Conservation (phyloP, 2,329 filamentous ascomycete species). For the Sclerotinia minor region DNA sequence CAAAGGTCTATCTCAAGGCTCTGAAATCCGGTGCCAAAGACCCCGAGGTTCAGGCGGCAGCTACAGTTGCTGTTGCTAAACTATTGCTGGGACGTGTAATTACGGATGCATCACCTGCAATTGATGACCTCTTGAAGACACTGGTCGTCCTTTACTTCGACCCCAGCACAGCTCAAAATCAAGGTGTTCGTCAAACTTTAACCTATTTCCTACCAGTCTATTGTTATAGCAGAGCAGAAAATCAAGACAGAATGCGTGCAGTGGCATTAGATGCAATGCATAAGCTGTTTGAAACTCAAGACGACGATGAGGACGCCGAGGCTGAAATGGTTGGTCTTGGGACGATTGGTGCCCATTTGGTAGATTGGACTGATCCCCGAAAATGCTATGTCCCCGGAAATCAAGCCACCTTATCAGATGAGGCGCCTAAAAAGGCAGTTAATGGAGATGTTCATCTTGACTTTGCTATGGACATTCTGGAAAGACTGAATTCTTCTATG, state of each 20-base stretch:
- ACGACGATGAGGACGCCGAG: slow-evolving; percentile 73
- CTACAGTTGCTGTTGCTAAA: slow-evolving; percentile 80
- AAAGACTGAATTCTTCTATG: slow-evolving; percentile 66
- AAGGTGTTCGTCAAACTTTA: slow-evolving; percentile 79
- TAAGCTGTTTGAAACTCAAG: slow-evolving; percentile 69
- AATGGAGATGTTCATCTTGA: slow-evolving; percentile 79
- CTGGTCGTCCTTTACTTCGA: slow-evolving; percentile 88
- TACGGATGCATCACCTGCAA: slow-evolving; percentile 60
- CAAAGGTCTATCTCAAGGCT: slow-evolving; percentile 80
- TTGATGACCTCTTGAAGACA: slow-evolving; percentile 75
- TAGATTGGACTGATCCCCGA: slow-evolving; percentile 94
- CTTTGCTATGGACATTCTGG: slow-evolving; percentile 74
- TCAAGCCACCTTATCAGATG: slow-evolving; percentile 47
- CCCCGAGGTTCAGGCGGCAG: slow-evolving; percentile 75
- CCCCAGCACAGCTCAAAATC: slow-evolving; percentile 76
- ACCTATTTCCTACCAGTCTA: slow-evolving; percentile 96
- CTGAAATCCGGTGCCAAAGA: slow-evolving; percentile 70
- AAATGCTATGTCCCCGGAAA: slow-evolving; percentile 62
- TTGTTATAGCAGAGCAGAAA: slow-evolving; percentile 79
- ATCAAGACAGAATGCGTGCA: slow-evolving; percentile 76
- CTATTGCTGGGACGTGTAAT: slow-evolving; percentile 80
- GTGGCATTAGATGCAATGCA: slow-evolving; percentile 75
- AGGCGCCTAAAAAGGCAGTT: slow-evolving; percentile 62
- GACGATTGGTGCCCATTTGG: slow-evolving; percentile 76
- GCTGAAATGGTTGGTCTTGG: slow-evolving; percentile 77